phyloP scores from a whole-genome alignment of 2,329 filamentous ascomycete genomes.

The Meredithiella fracta region DNA sequence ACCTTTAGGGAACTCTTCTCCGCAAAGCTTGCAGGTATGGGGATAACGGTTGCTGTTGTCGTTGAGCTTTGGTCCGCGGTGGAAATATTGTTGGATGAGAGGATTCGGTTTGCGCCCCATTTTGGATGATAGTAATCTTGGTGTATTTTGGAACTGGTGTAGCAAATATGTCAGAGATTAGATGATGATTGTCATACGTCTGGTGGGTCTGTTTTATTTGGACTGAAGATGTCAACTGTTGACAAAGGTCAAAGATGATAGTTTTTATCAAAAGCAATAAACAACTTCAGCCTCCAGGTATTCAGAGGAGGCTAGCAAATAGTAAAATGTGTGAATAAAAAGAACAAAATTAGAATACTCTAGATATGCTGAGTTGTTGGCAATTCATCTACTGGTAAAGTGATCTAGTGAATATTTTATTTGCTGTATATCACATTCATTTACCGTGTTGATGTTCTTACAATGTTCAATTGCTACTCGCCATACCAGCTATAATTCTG shows the following conservation, averaged over 20 bases:
- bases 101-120: constrained; percentile 78
- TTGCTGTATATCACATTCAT: not conserved
- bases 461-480: not conserved
- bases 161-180: too few species aligned
- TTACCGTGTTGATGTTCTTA: not conserved
- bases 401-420: too few species aligned
- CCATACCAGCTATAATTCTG: constrained; percentile 21
- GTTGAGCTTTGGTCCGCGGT: constrained; percentile 68
- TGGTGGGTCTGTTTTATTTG: too few species aligned
- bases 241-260: too few species aligned
- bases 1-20: constrained; percentile 79
- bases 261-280: too few species aligned
- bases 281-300: too few species aligned
- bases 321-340: too few species aligned
- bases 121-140: not conserved
- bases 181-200: too few species aligned
- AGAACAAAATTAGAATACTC: too few species aligned
- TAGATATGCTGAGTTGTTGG: too few species aligned
- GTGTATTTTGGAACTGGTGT: not conserved
- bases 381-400: too few species aligned
- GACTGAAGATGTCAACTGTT: too few species aligned
- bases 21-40: constrained; percentile 77
- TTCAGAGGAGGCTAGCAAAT: not conserved
- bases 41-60: constrained; percentile 86
- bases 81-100: constrained; percentile 76